Conservation (phyloP, 2,329 filamentous ascomycete genomes). For the Coniochaeta sp. region DNA sequence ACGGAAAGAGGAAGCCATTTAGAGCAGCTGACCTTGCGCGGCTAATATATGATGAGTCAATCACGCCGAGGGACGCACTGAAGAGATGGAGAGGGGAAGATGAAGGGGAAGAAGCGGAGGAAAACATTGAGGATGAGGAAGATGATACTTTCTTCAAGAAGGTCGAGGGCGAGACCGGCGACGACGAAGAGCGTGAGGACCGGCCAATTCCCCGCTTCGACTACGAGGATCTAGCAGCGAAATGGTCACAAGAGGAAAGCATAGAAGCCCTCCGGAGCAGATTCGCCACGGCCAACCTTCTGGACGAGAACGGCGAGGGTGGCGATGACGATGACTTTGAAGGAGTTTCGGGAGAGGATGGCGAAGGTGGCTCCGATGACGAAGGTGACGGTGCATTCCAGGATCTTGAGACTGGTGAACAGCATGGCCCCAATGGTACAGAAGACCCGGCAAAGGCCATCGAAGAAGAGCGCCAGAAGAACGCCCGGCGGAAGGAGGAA, state of each 20-base stretch:
- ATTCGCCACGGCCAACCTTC: slow-evolving; percentile 66
- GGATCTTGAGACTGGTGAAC: slow-evolving; percentile 70
- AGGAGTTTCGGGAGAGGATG: slow-evolving; percentile 30
- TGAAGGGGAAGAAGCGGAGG: slow-evolving; percentile 47
- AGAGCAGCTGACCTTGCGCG: slow-evolving; percentile 76
- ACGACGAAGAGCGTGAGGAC: slow-evolving; percentile 62
- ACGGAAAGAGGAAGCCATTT: slow-evolving; percentile 64
- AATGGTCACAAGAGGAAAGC: slow-evolving; percentile 77
- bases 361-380: slow-evolving; percentile 37
- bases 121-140: slow-evolving; percentile 50
- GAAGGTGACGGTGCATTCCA: slow-evolving; percentile 51
- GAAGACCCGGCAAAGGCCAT: slow-evolving; percentile 39
- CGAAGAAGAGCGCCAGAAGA: slow-evolving; percentile 84
- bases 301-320: slow-evolving; percentile 47
- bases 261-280: slow-evolving; percentile 66
- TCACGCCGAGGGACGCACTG: slow-evolving; percentile 70
- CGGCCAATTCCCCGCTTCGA: slow-evolving; percentile 72
- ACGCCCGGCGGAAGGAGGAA: slow-evolving; percentile 89
- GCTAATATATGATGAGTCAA: slow-evolving; percentile 78
- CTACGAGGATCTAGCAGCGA: slow-evolving; percentile 72
- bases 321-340: slow-evolving; percentile 46
- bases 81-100: slow-evolving; percentile 71
- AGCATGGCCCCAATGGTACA: slow-evolving; percentile 26
- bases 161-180: slow-evolving; percentile 57
- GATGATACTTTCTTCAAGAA: slow-evolving; percentile 62